Base-by-base conservation (phyloP, 305 asterid species). In the Plantago coronopus region DNA sequence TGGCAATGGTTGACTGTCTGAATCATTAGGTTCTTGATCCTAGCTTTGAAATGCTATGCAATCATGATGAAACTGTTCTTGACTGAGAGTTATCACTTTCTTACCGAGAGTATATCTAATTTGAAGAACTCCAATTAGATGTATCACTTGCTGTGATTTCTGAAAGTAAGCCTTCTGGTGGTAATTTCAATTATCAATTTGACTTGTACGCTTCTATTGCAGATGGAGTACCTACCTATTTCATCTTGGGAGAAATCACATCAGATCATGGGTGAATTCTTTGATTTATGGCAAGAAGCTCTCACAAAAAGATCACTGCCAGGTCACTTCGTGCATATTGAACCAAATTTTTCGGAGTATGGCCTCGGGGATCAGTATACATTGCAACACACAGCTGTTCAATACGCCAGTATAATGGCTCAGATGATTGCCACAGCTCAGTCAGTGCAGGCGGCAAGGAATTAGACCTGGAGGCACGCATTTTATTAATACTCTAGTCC, bases 191-290 rank as follows among this genome's bases (percentile, higher is more conserved):
- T 5, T 13, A 19, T 17, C 31, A 62, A 29, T 17, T 10, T 21
- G 20, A 13, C 12, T 19, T 47, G 69, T 40, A 25, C 48, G 10
- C 64, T 63, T 69, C 10, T 20, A 49, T 81, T 79, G 81, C 87
- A 91, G 98, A 85, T 91, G 89, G 96, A 89, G 79, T 88, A 86
- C 69, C 80, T 80, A 25, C 94, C 97, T 15, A 76, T 88, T 40
- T 91, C 97, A 58, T 91, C 97, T n/a, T 89, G 98, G 97, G 86
- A 80, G 67, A 88, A 81, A 69, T 84, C 97, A 0, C 98, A 86
- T 57, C 73, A 83, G 59, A 70, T 88, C 63, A 86, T 91, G 95
- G 95, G 79, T 0, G 95, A 86, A 64, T 88, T 84, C 85, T 84
- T 84, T 14, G 95, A 91, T 61, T 75, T 86, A 38, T 91, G 95